Base-by-base conservation (phyloP, 306 rosid genomes). In the Malus orientalis region DNA sequence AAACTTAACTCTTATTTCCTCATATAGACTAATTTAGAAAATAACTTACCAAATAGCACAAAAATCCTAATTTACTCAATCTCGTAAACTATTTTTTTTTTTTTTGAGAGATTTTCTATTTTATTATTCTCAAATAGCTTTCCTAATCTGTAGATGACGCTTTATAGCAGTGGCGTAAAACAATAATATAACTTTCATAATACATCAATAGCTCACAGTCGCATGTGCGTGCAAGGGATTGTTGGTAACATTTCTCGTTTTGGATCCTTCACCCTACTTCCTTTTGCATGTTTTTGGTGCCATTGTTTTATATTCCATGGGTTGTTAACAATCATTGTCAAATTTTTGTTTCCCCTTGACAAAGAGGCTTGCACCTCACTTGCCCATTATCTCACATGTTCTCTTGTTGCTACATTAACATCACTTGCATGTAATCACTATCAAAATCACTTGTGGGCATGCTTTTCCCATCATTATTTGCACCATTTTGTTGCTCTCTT, bases 391-490 rank as follows among this genome's bases (percentile, higher is more conserved):
- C 29, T 74, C 47, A 64, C 32, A 76, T 25, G 71, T 63, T 71
- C 74, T 72, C 68, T 65, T 33, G 70, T 64, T 68, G 73, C 59
- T 13, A 59, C 75, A 61, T 33, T 62, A 62, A 75, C 74, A 75
- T 69, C 74, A 53, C 68, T 54, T 70, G 67, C 77, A 54, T 61
- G 74, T 42, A 60, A 75, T 60, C 70, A 62, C 47, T 36, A 61
- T 71, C 80, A 63, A 80, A 75, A 53, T 63, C 84, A 81, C 59
- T 54, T 70, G 76, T 38, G 58, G 53, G 44, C 76, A 62, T 53
- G 78, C 20, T 57, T 27, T 58, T 11, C 58, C 30, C 59, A 60
- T 60, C 76, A 74, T 74, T 75, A 49, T 74, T 69, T 71, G 58
- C 33, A 54, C 55, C 51, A 1, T 33, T 36, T 66, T 36, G 55